phyloP scores from a whole-genome alignment of 352 stramenopile species.

The Phytophthora pistaciae region DNA sequence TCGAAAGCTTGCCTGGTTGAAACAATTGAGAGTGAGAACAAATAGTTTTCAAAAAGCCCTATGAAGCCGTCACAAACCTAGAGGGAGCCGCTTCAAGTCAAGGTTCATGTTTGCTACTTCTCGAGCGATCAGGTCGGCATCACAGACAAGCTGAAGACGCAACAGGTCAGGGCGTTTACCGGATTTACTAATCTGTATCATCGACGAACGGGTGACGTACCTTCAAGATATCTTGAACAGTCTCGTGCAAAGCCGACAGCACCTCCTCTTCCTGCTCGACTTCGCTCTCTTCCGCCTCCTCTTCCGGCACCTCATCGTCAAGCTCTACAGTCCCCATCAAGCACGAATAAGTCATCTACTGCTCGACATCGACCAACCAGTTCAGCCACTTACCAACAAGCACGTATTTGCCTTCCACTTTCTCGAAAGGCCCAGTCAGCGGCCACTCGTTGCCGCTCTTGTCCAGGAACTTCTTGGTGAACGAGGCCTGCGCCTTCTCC shows the following conservation, averaged over 20 bases:
- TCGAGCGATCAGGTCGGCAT: conserved; percentile 55
- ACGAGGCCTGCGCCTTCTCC: conserved; percentile 60
- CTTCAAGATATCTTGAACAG: conserved; percentile 55
- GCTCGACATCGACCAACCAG: not conserved
- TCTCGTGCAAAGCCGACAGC: conserved; percentile 40
- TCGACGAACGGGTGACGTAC: conserved; percentile 11
- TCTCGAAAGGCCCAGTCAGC: conserved; percentile 50
- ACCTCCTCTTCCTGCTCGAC: conserved; percentile 44
- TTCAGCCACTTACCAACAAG: conserved; percentile 57
- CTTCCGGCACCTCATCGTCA: conserved; percentile 50
- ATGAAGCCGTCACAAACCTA: conserved; percentile 36
- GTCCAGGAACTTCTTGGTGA: conserved; percentile 69
- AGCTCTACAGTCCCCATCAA: conserved; percentile 25
- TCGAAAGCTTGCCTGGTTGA: conserved; percentile 50
- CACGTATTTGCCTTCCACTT: conserved; percentile 64
- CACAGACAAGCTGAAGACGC: conserved; percentile 48
- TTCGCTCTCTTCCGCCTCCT: conserved; percentile 48
- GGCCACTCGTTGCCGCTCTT: conserved; percentile 80
- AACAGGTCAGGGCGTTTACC: not conserved
- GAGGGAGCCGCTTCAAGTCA: conserved; percentile 59
- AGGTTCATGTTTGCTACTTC: conserved; percentile 65
- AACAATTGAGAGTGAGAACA: not conserved
- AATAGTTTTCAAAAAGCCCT: not conserved
- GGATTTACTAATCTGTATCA: not conserved
- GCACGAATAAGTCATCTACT: not conserved